Evolutionary conservation across 805 yeast genomes (phyloP).

Genomic region (Yarrowia sp.): DNA sequence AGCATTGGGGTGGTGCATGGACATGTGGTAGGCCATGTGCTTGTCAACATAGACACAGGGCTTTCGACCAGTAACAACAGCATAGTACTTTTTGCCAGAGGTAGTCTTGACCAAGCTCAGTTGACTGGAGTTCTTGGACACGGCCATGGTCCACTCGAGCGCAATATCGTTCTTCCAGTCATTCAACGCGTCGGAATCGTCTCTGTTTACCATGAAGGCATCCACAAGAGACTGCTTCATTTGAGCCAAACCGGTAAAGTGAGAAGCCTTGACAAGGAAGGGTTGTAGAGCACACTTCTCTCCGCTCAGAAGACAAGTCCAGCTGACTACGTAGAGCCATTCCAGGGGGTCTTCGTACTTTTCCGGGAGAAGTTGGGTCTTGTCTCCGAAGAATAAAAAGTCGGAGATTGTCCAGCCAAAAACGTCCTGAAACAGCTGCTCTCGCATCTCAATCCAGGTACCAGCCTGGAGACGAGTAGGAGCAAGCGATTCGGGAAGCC

Average conservation of each 20-base stretch:
- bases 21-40: slow-evolving; percentile 30
- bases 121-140: slow-evolving; percentile 14
- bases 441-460: slow-evolving; percentile 7
- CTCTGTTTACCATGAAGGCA: slow-evolving; percentile 14
- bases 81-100: slow-evolving; percentile 6
- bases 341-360: slow-evolving; percentile 16
- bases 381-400: slow-evolving; percentile 12
- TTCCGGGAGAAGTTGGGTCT: not conserved
- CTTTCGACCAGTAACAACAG: slow-evolving; percentile 17
- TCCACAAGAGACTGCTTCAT: slow-evolving; percentile 1
- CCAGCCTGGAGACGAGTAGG: slow-evolving; percentile 1
- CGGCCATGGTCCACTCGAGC: slow-evolving; percentile 24
- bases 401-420: slow-evolving; percentile 12
- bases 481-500: slow-evolving; percentile 18
- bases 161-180: slow-evolving; percentile 19
- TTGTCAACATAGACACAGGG: slow-evolving; percentile 20
- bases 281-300: not conserved
- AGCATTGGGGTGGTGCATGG: slow-evolving; percentile 16
- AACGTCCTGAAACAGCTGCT: slow-evolving; percentile 1
- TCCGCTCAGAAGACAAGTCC: slow-evolving; percentile 9
- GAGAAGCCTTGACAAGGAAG: not conserved
- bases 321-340: slow-evolving; percentile 20
- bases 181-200: slow-evolving; percentile 8
- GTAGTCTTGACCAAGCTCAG: slow-evolving; percentile 5
- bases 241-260: slow-evolving; percentile 14